A percentile compares a stretch with the other conserved stretches of the same genome.
These are phyloP conservation scores for Phallus indusiatus DNA, from an alignment of 768 basidiomycete species.

Conservation along the genomic window DNA sequence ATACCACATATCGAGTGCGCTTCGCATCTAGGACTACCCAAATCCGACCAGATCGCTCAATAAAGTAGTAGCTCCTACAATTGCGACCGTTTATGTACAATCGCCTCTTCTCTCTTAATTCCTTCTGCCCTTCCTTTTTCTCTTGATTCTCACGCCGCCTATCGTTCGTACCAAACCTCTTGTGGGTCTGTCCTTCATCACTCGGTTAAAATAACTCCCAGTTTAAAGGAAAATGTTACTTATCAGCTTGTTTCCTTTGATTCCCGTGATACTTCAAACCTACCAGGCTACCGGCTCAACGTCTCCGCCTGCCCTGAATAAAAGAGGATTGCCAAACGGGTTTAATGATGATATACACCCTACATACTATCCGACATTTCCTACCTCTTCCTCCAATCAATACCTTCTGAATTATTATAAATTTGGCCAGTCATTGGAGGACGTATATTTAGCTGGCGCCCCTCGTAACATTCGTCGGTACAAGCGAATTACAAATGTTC, in stretches of 20 bases:
- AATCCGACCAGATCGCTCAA: background rate
- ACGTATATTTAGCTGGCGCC: background rate
- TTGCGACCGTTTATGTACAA: background rate
- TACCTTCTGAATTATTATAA: background rate
- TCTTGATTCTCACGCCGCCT: background rate
- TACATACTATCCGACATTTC: background rate
- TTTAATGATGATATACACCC: background rate
- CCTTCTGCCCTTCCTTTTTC: background rate
- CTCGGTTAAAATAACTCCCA: background rate
- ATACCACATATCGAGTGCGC: background rate
- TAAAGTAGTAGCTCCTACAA: background rate
- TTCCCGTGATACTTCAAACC: background rate
- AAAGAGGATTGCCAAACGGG: background rate
- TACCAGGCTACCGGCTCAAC: background rate
- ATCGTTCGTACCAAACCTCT: background rate
- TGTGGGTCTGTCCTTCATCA: background rate
- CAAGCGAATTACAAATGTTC: background rate
- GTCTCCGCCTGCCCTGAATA: background rate
- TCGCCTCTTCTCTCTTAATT: background rate
- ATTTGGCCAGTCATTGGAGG: background rate
- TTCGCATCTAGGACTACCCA: background rate
- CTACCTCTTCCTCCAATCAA: background rate
- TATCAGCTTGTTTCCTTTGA: background rate
- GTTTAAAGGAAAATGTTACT: background rate
- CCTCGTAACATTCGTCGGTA: background rate